Evolutionary conservation across 2,329 filamentous ascomycete species (phyloP).

Genomic region (Sarocladiaceae sp.): DNA sequence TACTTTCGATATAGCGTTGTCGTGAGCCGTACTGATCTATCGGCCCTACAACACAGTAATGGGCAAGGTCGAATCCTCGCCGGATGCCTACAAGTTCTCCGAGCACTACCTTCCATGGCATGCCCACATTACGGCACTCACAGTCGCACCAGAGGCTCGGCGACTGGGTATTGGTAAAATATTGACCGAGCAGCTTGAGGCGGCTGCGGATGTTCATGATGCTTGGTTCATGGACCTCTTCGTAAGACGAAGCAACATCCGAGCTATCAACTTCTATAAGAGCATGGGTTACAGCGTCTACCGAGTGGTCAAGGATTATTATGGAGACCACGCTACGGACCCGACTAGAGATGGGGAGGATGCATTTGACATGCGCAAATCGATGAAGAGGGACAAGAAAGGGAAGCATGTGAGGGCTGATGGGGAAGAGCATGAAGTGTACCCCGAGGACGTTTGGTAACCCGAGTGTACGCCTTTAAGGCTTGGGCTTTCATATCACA

Average conservation of each 20-base stretch:
- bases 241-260: conserved; percentile 79
- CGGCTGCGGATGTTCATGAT: conserved; percentile 72
- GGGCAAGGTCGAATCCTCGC: conserved; percentile 90
- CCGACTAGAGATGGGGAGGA: conserved; percentile 65
- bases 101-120: conserved; percentile 98
- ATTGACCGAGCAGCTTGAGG: conserved; percentile 74
- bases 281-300: conserved; percentile 90
- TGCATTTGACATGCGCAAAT: conserved; percentile 95
- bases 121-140: conserved; percentile 93
- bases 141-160: conserved; percentile 79
- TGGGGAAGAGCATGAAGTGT: conserved; percentile 72
- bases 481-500: not conserved
- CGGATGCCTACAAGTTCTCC: conserved; percentile 65
- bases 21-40: not conserved
- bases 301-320: conserved; percentile 84
- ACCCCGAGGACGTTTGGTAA: conserved; percentile 83
- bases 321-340: conserved; percentile 72
- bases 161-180: conserved; percentile 81
- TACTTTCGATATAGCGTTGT: conserved; percentile 12
- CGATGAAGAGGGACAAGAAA: conserved; percentile 72
- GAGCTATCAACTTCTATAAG: conserved; percentile 83
- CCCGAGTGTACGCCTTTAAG: too few species aligned
- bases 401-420: conserved; percentile 71
- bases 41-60: conserved; percentile 62
- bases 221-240: conserved; percentile 97